phyloP scores from a whole-genome alignment of 495 filamentous ascomycete species.

The Aspergillus avenaceus region DNA sequence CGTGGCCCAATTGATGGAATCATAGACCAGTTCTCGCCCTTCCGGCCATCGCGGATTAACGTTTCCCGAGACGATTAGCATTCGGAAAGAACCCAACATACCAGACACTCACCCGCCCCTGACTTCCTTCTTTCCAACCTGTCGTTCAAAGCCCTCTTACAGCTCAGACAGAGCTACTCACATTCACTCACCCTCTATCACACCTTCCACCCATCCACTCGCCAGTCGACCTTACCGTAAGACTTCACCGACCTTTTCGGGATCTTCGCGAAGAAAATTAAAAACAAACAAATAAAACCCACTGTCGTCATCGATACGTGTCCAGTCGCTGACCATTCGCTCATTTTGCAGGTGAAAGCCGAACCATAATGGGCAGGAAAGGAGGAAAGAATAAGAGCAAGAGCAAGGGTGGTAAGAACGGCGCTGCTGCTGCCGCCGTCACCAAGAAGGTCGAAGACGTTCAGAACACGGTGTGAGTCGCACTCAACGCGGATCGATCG shows the following conservation, averaged over 20 bases:
- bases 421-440: constrained; percentile 22
- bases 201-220: constrained; percentile 2
- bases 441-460: constrained; percentile 30
- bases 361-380: constrained; percentile 40
- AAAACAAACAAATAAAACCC: neutral
- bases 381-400: constrained; percentile 42
- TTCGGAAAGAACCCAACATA: constrained; percentile 21
- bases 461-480: constrained; percentile 43
- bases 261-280: neutral
- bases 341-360: neutral
- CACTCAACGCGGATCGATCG: neutral
- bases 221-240: constrained; percentile 8
- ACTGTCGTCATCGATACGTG: constrained; percentile 10
- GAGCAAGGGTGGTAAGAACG: constrained; percentile 30
- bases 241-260: constrained; percentile 3
- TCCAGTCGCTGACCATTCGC: constrained; percentile 8
- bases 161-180: neutral
- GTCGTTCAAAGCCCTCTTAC: neutral
- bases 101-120: constrained; percentile 14
- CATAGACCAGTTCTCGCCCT: constrained; percentile 2
- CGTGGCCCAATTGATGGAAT: too few relatives aligned
- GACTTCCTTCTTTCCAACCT: constrained; percentile 8
- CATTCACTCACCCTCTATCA: neutral
- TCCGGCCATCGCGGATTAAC: constrained; percentile 20
- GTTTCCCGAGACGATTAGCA: constrained; percentile 20